Percentiles rank a stretch among this genome's conserved stretches.
Evolutionary conservation across 202 grass and related monocot species (phyloP).

Genomic region (Schoenoplectus tabernaemontani): DNA sequence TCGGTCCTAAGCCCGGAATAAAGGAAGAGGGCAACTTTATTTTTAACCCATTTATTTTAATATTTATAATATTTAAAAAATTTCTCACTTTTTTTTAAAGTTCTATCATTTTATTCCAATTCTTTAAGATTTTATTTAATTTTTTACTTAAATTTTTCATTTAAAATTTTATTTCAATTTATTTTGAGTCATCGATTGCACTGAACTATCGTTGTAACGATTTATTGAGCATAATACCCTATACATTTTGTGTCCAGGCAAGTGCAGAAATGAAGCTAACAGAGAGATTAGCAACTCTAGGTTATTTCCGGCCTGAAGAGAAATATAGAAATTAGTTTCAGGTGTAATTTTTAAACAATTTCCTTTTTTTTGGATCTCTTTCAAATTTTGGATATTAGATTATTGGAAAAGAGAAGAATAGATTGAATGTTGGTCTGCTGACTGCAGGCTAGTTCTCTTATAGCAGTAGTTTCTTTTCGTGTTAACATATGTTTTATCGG

Average conservation of each 20-base stretch:
- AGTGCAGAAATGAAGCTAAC: constrained; percentile 74
- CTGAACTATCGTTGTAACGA: too few relatives aligned
- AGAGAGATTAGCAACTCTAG: constrained; percentile 58
- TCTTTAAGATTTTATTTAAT: too few relatives aligned
- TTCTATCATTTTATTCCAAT: too few relatives aligned
- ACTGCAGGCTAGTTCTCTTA: neutral
- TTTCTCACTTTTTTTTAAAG: too few relatives aligned
- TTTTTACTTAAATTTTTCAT: too few relatives aligned
- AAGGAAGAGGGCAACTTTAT: too few relatives aligned
- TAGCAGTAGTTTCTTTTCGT: neutral
- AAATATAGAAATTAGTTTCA: neutral
- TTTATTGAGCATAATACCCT: neutral
- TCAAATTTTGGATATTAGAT: neutral
- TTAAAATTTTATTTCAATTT: too few relatives aligned
- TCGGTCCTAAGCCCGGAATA: too few relatives aligned
- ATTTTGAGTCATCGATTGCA: too few relatives aligned
- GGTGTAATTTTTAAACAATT: neutral
- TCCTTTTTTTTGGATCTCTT: neutral
- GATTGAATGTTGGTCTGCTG: neutral
- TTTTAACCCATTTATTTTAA: too few relatives aligned
- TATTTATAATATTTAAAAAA: too few relatives aligned
- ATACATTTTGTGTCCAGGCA: constrained; percentile 34
- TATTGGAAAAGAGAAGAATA: neutral
- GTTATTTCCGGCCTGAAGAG: constrained; percentile 35
- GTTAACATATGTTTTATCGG: too few relatives aligned